These are phyloP conservation scores for Salicornia ramosissima DNA, from an alignment of 148 eudicot genomes.

Conservation along the genomic window DNA sequence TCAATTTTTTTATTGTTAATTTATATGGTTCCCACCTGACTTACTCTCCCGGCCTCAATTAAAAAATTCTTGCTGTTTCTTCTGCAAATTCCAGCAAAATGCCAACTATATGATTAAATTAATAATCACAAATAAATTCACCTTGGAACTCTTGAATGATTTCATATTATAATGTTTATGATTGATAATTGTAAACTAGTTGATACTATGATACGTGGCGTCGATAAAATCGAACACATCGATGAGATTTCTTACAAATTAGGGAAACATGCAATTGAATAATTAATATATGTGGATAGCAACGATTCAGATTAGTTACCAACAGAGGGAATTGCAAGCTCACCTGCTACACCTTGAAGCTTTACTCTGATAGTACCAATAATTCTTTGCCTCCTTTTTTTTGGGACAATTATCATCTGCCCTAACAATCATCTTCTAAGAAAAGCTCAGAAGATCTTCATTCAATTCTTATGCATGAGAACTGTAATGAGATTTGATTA, in stretches of 20 bases:
- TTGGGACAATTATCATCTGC: neutral
- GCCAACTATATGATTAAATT: slow-evolving; percentile 17
- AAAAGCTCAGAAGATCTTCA: slow-evolving; percentile 11
- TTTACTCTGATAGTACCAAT: slow-evolving; percentile 19
- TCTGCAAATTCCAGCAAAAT: slow-evolving; percentile 26
- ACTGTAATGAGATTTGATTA: no score
- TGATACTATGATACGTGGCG: slow-evolving; percentile 13
- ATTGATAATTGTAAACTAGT: neutral
- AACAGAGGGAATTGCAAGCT: slow-evolving; percentile 19
- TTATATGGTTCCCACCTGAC: neutral
- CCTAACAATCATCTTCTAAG: neutral
- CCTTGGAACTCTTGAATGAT: slow-evolving; percentile 30
- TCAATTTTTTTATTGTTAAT: neutral
- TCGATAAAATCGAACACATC: slow-evolving; percentile 20
- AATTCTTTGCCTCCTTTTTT: slow-evolving; percentile 4
- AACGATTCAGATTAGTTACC: slow-evolving; percentile 1
- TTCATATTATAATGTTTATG: neutral
- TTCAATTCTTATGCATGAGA: neutral
- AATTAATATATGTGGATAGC: no score
- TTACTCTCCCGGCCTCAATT: neutral
- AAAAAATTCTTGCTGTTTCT: neutral
- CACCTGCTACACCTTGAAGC: slow-evolving; percentile 22
- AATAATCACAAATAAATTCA: neutral
- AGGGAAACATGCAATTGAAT: slow-evolving; percentile 5
- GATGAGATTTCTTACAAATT: slow-evolving; percentile 14